These are phyloP conservation scores for Capsicum baccatum DNA, from an alignment of 257 asterid species.

Conservation along the genomic window DNA sequence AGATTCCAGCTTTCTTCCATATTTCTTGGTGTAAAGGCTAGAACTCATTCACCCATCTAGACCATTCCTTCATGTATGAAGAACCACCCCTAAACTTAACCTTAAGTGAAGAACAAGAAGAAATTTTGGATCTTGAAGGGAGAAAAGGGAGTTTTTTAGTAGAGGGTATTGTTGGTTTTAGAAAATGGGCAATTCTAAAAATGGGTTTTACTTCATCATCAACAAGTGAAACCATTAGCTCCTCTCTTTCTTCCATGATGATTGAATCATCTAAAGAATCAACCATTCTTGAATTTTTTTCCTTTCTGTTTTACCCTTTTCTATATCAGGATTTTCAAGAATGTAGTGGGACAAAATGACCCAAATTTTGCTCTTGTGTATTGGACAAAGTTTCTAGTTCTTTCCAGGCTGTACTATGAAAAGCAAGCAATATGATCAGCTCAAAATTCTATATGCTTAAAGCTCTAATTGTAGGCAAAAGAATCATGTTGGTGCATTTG, in stretches of 20 bases:
- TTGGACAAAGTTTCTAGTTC: not conserved
- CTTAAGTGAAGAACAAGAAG: too few relatives aligned
- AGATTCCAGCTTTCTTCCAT: constrained; percentile 45
- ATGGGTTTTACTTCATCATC: too few relatives aligned
- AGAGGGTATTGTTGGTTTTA: too few relatives aligned
- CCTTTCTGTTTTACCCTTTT: not conserved
- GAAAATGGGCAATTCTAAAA: too few relatives aligned
- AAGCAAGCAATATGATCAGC: not conserved
- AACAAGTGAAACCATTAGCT: not conserved
- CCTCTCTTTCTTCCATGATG: constrained; percentile 38
- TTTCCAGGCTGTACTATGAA: not conserved
- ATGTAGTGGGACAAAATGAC: not conserved
- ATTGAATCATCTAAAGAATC: not conserved
- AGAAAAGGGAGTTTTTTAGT: too few relatives aligned
- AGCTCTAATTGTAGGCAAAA: not conserved
- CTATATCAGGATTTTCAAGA: not conserved
- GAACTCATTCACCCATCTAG: constrained; percentile 26
- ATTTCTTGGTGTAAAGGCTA: constrained; percentile 24
- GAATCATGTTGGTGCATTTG: not conserved
- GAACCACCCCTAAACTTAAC: too few relatives aligned
- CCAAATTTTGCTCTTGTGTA: not conserved
- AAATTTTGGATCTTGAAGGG: too few relatives aligned
- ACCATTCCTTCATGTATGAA: not conserved
- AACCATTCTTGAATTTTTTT: constrained; percentile 20
- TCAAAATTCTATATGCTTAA: constrained; percentile 10